These are phyloP conservation scores for Cylindrotheca fusiformis DNA, from an alignment of 108 stramenopile genomes.

Conservation along the genomic window DNA sequence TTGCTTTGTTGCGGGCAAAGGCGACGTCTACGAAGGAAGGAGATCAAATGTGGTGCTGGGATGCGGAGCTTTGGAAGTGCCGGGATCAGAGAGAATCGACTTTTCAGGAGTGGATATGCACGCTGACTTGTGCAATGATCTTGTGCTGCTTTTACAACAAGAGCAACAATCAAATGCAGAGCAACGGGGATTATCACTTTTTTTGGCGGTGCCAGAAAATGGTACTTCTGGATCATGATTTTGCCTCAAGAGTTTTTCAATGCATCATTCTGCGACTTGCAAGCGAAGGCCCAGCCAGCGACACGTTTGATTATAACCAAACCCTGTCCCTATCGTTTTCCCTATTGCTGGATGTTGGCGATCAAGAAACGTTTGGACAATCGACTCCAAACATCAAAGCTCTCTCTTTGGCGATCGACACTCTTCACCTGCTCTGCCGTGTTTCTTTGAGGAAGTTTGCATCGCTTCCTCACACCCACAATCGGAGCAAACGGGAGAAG, in stretches of 20 bases:
- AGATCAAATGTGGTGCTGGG: conserved; percentile 62
- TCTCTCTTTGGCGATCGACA: conserved; percentile 43
- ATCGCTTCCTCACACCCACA: conserved; percentile 20
- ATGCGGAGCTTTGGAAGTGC: conserved; percentile 47
- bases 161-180: conserved; percentile 15
- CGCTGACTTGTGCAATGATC: conserved; percentile 58
- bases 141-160: conserved; percentile 36
- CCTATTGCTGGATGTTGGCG: background rate
- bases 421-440: conserved; percentile 45
- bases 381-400: conserved; percentile 19
- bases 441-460: conserved; percentile 53
- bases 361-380: background rate
- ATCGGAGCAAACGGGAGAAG: conserved; percentile 15
- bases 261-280: conserved; percentile 55
- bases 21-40: background rate
- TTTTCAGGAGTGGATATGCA: conserved; percentile 65
- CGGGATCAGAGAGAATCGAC: conserved; percentile 1
- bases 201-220: conserved; percentile 53
- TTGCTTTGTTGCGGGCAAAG: background rate
- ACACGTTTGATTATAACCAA: background rate
- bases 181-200: conserved; percentile 30
- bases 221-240: conserved; percentile 46
- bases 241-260: conserved; percentile 64
- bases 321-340: background rate
- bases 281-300: conserved; percentile 9